A percentile compares a stretch with the other conserved stretches of the same genome.
These are phyloP conservation scores for Apophysomyces variabilis DNA, from an alignment of 371 early-diverging fungal genomes.

Conservation along the genomic window DNA sequence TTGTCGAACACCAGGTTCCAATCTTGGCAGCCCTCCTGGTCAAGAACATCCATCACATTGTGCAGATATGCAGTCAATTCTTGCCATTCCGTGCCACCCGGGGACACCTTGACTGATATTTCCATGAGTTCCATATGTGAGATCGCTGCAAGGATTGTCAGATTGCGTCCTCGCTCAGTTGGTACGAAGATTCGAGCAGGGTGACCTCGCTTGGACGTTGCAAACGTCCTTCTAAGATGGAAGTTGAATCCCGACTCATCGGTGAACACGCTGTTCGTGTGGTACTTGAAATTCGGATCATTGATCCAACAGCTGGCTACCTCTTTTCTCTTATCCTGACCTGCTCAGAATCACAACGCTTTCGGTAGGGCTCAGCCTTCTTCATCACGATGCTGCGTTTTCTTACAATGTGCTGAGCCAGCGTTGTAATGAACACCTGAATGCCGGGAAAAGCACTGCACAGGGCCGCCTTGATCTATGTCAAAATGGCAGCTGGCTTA, in stretches of 20 bases:
- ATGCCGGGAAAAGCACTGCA: neutral
- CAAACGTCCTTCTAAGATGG: conserved; percentile 2
- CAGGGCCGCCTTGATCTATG: conserved; percentile 4
- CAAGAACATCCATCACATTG: neutral
- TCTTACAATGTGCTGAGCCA: neutral
- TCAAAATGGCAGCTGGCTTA: neutral
- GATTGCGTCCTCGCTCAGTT: neutral
- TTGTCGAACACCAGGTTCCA: neutral
- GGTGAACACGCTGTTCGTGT: conserved; percentile 14
- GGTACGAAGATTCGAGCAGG: conserved; percentile 11
- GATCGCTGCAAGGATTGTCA: neutral
- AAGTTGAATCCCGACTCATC: conserved; percentile 14
- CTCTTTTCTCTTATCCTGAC: neutral
- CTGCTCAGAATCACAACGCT: neutral
- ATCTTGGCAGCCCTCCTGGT: neutral
- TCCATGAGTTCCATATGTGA: neutral
- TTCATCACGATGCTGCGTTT: neutral
- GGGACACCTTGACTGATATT: neutral
- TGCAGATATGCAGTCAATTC: neutral
- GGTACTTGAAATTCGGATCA: neutral
- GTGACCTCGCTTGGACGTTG: neutral
- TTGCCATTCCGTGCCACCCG: neutral
- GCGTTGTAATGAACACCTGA: neutral
- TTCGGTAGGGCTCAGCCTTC: neutral
- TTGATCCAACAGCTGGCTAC: neutral